Conservation (phyloP, 1,139 yeast genomes). For the Nakaseomyces kungkrabaensis region DNA sequence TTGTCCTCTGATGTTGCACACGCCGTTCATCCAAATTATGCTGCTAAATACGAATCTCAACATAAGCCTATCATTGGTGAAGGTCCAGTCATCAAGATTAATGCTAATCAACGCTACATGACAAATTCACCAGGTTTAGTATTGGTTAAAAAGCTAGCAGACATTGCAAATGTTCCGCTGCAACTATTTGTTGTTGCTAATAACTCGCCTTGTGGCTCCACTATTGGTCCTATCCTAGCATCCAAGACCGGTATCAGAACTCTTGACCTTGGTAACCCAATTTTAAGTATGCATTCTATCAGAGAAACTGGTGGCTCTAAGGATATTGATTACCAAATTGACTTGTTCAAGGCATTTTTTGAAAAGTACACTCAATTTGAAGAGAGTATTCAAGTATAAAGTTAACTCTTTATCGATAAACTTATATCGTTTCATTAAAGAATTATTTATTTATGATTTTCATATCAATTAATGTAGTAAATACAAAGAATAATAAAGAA, state of each 20-base stretch:
- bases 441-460: too few relatives aligned
- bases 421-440: too few relatives aligned
- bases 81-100: constrained; percentile 89
- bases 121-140: constrained; percentile 89
- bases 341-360: constrained; percentile 55
- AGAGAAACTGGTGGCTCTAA: constrained; percentile 86
- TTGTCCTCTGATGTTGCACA: constrained; percentile 95
- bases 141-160: constrained; percentile 62
- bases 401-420: too few relatives aligned
- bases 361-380: constrained; percentile 30
- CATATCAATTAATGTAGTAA: too few relatives aligned
- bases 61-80: constrained; percentile 75
- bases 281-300: constrained; percentile 89
- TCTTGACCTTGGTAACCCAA: constrained; percentile 88
- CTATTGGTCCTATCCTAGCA: constrained; percentile 90
- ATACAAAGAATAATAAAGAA: too few relatives aligned
- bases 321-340: constrained; percentile 57
- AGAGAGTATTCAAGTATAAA: constrained; percentile 13
- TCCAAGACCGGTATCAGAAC: constrained; percentile 85
- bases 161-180: constrained; percentile 53
- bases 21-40: constrained; percentile 90
- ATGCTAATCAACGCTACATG: constrained; percentile 91
- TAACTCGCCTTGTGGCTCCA: constrained; percentile 91
- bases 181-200: constrained; percentile 84
- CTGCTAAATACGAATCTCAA: constrained; percentile 58